phyloP scores from a whole-genome alignment of 129 eudicot species.

The Flaveria bidentis region DNA sequence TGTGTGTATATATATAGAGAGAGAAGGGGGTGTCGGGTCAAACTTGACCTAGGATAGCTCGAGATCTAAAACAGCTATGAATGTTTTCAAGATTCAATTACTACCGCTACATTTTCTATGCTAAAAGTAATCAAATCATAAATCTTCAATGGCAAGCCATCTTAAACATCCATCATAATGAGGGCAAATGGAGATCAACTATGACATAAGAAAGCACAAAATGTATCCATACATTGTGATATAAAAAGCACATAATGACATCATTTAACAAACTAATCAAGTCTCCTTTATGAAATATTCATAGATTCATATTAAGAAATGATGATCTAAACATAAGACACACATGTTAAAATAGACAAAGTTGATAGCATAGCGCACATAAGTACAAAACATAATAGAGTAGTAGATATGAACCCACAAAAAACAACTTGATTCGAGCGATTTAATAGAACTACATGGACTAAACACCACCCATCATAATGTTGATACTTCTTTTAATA shows the following conservation, averaged over 20 bases:
- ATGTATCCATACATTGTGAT: background rate
- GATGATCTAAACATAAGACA: slow-evolving; percentile 4
- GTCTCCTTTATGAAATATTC: background rate
- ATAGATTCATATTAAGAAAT: background rate
- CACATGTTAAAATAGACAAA: background rate
- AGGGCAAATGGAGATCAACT: background rate
- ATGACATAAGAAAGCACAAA: background rate
- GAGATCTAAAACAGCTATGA: background rate
- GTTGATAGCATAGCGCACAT: background rate
- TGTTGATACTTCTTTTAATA: background rate
- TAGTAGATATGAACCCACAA: background rate
- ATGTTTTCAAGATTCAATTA: too few species aligned
- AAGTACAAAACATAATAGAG: background rate
- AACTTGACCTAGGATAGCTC: too few species aligned
- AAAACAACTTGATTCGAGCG: slow-evolving; percentile 11
- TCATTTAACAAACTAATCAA: background rate
- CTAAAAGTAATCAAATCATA: background rate
- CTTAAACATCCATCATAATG: background rate
- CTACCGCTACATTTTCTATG: background rate
- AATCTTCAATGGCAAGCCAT: background rate
- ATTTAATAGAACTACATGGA: background rate
- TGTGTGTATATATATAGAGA: too few species aligned
- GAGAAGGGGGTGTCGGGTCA: too few species aligned
- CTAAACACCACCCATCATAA: background rate
- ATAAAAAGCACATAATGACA: background rate